Conservation (phyloP, 805 yeast species). For the Candida tibetensis region DNA sequence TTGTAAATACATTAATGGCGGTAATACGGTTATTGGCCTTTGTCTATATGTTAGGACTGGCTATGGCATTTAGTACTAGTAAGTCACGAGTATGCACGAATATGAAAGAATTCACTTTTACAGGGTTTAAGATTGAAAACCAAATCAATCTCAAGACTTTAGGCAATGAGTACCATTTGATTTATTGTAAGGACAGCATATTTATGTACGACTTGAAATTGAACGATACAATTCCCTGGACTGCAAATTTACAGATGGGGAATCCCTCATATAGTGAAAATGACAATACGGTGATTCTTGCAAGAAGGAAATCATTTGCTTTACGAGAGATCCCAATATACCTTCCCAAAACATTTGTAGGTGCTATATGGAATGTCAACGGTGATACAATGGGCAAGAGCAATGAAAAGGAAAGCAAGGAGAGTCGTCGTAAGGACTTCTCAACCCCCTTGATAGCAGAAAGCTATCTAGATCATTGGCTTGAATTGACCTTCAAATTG, state of each 20-base stretch:
- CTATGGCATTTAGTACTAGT: background rate
- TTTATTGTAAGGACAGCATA: slow-evolving; percentile 31
- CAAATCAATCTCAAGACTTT: slow-evolving; percentile 14
- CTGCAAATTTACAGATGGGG: slow-evolving; percentile 11
- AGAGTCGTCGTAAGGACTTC: background rate
- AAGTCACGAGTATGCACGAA: slow-evolving; percentile 8
- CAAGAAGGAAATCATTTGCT: slow-evolving; percentile 22
- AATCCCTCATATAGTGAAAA: background rate
- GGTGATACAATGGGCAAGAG: background rate
- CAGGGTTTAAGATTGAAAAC: slow-evolving; percentile 30
- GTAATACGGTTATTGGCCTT: too few relatives aligned
- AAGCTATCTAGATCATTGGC: slow-evolving; percentile 24
- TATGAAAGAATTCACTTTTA: slow-evolving; percentile 10
- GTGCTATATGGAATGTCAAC: slow-evolving; percentile 16
- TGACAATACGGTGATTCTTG: slow-evolving; percentile 12
- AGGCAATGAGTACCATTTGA: slow-evolving; percentile 18
- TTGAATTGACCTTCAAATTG: slow-evolving; percentile 19
- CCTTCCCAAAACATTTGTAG: slow-evolving; percentile 27
- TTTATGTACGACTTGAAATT: slow-evolving; percentile 18
- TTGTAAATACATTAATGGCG: background rate
- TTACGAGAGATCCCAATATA: slow-evolving; percentile 21
- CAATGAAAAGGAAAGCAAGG: background rate
- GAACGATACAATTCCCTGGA: slow-evolving; percentile 25
- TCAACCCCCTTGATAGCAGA: slow-evolving; percentile 25
- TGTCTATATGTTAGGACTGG: too few relatives aligned